Base-by-base conservation (phyloP, 495 filamentous ascomycete genomes). In the Penicillium bovifimosum region DNA sequence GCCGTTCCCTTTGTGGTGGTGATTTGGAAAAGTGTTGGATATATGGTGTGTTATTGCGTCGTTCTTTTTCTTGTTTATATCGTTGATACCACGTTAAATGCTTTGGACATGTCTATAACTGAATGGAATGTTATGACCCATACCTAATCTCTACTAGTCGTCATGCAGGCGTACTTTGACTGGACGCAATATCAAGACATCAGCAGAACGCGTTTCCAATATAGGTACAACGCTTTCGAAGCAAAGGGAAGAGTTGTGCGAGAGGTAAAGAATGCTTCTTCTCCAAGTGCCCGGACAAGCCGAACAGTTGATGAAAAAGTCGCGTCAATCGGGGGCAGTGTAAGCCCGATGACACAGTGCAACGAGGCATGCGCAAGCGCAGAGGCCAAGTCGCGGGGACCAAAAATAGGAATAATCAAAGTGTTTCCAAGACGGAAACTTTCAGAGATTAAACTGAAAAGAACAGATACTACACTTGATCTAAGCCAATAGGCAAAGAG, bases 401-500 rank as follows among this genome's bases (percentile, higher is more conserved):
- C 77, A 79, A 88, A 90, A 88, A 91, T 88, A 77, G 79, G 84
- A 80, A 81, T 88, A 91, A 91, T 88, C 84, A 84, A 78, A 78
- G 81, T 86, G 79, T 80, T 76, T 77, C 76, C 82, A 56, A 76
- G 73, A 85, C 81, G 83, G 70, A 73, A 68, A 75, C 76, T 80
- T 78, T 78, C 77, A 76, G 75, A 76, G 72, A 78, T 88, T 87
- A 90, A 88, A 88, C 86, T 91, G 85, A 89, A 90, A 90, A 92
- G 88, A 92, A 92, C 88, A 92, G 88, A 91, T 93, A 91, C 87
- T 90, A 91, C 87, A 91, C 87, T 90, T 91, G 87, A 91, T 90
- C 87, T 91, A 68, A 73, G 75, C 73, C 67, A 73, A 70, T 66
- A 66, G 72, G 66, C 69, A 76, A 76, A 71, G 74, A 77, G 70